phyloP scores from a whole-genome alignment of 2,329 filamentous ascomycete genomes.

The Chaetomium olivaceum region DNA sequence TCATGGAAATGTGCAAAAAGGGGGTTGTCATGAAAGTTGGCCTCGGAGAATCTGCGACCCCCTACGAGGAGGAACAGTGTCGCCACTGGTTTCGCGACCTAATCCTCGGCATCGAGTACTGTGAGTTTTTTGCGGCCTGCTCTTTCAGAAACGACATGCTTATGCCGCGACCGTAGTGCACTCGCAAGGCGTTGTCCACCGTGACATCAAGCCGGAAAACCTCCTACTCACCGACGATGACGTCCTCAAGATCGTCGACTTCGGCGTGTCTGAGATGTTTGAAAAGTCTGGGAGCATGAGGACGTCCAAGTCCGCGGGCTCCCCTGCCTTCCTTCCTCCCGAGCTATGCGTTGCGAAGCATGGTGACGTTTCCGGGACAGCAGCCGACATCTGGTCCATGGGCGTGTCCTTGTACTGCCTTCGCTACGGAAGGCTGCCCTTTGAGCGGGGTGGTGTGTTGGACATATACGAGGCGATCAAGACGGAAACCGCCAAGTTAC shows the following conservation, averaged over 20 bases:
- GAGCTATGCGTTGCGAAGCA: conserved; percentile 88
- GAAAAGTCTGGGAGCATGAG: conserved; percentile 82
- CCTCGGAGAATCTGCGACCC: conserved; percentile 76
- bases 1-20: conserved; percentile 98
- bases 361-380: conserved; percentile 82
- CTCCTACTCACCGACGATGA: conserved; percentile 86
- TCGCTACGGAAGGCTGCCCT: conserved; percentile 84
- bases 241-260: conserved; percentile 95
- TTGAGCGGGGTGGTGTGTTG: conserved; percentile 74
- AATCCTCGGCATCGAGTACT: conserved; percentile 90
- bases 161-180: conserved; percentile 60
- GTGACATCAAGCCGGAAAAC: conserved; percentile 98
- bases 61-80: conserved; percentile 80
- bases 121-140: conserved; percentile 50
- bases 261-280: conserved; percentile 99
- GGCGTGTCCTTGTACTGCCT: conserved; percentile 92
- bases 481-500: conserved; percentile 63
- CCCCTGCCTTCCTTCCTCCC: conserved; percentile 89
- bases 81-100: conserved; percentile 93
- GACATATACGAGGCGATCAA: conserved; percentile 91
- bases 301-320: conserved; percentile 89
- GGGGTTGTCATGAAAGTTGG: conserved; percentile 96
- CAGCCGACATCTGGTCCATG: conserved; percentile 98
- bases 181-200: conserved; percentile 89
- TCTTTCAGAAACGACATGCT: not conserved